These are phyloP conservation scores for Fusarium haematococcum DNA, from an alignment of 2,329 filamentous ascomycete genomes.

Conservation along the genomic window DNA sequence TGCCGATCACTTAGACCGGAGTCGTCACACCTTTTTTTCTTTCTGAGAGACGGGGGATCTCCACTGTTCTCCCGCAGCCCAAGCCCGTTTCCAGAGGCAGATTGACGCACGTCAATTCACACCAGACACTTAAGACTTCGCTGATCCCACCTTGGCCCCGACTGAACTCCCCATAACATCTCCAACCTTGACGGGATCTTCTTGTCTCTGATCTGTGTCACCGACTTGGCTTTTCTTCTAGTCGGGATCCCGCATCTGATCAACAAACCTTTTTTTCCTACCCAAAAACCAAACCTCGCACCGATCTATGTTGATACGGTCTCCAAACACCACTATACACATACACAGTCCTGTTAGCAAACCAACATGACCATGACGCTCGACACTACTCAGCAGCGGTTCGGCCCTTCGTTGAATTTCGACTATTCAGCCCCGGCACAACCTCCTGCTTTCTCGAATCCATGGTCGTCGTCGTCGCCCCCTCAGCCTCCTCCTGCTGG, in stretches of 20 bases:
- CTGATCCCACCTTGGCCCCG: constrained; percentile 64
- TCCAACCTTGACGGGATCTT: constrained; percentile 49
- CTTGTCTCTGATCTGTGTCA: constrained; percentile 56
- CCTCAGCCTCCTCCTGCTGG: constrained; percentile 59
- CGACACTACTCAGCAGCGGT: constrained; percentile 87
- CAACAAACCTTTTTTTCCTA: constrained; percentile 55
- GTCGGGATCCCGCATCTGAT: constrained; percentile 65
- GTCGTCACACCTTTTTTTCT: constrained; percentile 61
- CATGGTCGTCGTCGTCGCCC: constrained; percentile 75
- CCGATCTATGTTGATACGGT: constrained; percentile 41
- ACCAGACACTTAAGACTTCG: constrained; percentile 68
- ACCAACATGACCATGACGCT: constrained; percentile 92
- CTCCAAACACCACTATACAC: constrained; percentile 24
- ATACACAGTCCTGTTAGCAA: constrained; percentile 29
- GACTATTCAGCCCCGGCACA: constrained; percentile 70
- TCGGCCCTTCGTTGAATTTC: constrained; percentile 80
- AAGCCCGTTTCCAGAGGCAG: constrained; percentile 51
- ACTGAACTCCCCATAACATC: constrained; percentile 49
- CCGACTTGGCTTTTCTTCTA: constrained; percentile 59
- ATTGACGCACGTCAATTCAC: constrained; percentile 56
- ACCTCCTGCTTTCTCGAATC: constrained; percentile 87
- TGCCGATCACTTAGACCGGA: constrained; percentile 67
- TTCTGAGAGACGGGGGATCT: constrained; percentile 49
- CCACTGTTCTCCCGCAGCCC: constrained; percentile 55
- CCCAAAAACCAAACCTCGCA: constrained; percentile 32